These are phyloP conservation scores for Corylus avellana DNA, from an alignment of 306 rosid genomes.

Conservation along the genomic window DNA sequence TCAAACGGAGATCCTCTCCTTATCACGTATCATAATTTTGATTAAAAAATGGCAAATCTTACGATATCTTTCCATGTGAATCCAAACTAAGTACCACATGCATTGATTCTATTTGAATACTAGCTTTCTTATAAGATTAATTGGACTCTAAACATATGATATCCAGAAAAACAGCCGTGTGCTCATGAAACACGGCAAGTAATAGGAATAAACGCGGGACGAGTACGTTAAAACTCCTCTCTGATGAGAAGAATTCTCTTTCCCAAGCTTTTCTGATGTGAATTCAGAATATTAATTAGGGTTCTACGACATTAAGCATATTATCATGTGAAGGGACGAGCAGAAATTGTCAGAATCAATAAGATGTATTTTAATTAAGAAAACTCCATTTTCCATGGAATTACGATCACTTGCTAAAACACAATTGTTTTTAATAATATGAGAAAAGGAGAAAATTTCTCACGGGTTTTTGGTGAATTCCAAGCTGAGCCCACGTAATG, in stretches of 20 bases:
- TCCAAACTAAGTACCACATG: constrained; percentile 61
- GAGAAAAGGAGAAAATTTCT: constrained; percentile 15
- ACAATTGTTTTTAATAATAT: not conserved
- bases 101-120: constrained; percentile 41
- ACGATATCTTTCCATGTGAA: constrained; percentile 63
- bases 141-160: not conserved
- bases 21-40: constrained; percentile 54
- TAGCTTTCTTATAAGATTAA: constrained; percentile 20
- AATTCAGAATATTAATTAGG: constrained; percentile 4
- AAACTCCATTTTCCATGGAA: constrained; percentile 15
- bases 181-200: constrained; percentile 39
- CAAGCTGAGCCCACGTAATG: constrained; percentile 99
- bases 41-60: constrained; percentile 42
- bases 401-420: not conserved
- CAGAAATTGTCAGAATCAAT: constrained; percentile 27
- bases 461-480: constrained; percentile 96
- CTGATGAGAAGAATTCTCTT: no score
- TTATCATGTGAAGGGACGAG: constrained; percentile 35
- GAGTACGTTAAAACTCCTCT: not conserved
- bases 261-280: not conserved
- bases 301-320: constrained; percentile 7
- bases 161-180: constrained; percentile 24
- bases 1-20: constrained; percentile 62
- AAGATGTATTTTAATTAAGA: constrained; percentile 30
- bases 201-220: constrained; percentile 31